A percentile compares a stretch with the other conserved stretches of the same genome.
phyloP scores from a whole-genome alignment of 257 asterid genomes.

The Sherardia arvensis region DNA sequence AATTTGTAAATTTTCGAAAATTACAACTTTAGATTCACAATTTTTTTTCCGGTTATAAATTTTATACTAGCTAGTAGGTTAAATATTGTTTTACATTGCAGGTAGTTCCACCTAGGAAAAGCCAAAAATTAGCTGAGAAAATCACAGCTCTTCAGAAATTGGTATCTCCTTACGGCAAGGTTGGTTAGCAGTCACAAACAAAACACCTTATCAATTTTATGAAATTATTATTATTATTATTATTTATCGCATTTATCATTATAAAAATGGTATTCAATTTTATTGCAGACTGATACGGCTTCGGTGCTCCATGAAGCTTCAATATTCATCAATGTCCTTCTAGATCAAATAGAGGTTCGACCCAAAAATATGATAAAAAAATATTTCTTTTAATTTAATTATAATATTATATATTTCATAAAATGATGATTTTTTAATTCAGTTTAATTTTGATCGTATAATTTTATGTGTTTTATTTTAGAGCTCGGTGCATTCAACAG shows the following conservation, averaged over 20 bases:
- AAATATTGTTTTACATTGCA: neutral
- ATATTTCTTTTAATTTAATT: too few species aligned
- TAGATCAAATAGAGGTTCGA: slow-evolving; percentile 44
- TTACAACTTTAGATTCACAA: neutral
- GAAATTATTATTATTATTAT: too few species aligned
- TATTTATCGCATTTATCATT: too few species aligned
- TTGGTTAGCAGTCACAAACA: slow-evolving; percentile 5
- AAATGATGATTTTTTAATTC: too few species aligned
- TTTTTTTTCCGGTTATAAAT: too few species aligned
- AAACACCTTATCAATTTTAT: neutral
- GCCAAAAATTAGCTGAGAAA: slow-evolving; percentile 48
- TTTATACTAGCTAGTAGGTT: neutral
- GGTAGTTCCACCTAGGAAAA: slow-evolving; percentile 26
- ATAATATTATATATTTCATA: too few species aligned
- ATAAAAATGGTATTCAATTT: neutral
- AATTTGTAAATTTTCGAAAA: too few species aligned
- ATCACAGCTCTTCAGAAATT: slow-evolving; percentile 57
- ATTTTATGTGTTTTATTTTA: neutral
- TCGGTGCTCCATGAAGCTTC: slow-evolving; percentile 58
- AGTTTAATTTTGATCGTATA: too few species aligned
- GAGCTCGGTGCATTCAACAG: neutral
- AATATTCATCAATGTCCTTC: slow-evolving; percentile 41
- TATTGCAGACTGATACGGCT: slow-evolving; percentile 52
- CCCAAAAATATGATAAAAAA: too few species aligned
- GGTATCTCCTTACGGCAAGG: slow-evolving; percentile 74